Conservation (phyloP, 441 rosid species). For the Cnidoscolus chayamansa region DNA sequence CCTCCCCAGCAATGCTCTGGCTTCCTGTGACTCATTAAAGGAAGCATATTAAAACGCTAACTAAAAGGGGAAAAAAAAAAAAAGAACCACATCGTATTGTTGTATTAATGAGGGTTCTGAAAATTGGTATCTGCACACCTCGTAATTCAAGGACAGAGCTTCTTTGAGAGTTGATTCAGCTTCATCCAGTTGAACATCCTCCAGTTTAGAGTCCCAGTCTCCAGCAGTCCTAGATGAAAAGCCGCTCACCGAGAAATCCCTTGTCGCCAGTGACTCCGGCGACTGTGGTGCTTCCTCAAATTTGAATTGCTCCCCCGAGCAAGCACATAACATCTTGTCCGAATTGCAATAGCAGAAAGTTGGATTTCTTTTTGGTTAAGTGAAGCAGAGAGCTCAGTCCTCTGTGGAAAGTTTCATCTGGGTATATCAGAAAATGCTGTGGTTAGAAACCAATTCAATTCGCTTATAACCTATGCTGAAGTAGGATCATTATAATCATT, state of each 20-base stretch:
- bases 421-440: constrained; percentile 8
- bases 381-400: too few species aligned
- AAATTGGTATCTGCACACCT: constrained; percentile 40
- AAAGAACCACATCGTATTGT: neutral
- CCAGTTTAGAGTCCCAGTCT: constrained; percentile 76
- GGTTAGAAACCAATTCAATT: neutral
- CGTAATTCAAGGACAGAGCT: constrained; percentile 93
- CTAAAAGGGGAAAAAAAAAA: neutral
- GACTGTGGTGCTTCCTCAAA: constrained; percentile 83
- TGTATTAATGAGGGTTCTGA: neutral
- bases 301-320: constrained; percentile 91
- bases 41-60: neutral
- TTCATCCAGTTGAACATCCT: constrained; percentile 81
- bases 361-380: constrained; percentile 8
- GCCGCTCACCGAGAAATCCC: constrained; percentile 88
- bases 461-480: constrained; percentile 2
- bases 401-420: constrained; percentile 6
- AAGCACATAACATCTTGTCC: constrained; percentile 82
- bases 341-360: constrained; percentile 11
- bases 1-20: constrained; percentile 93
- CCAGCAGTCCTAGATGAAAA: constrained; percentile 66
- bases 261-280: constrained; percentile 82
- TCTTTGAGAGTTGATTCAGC: constrained; percentile 91
- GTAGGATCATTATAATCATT: too few species aligned
- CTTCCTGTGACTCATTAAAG: constrained; percentile 57